Base-by-base conservation (phyloP, 139 green algal genomes). In the Micractinium conductrix region DNA sequence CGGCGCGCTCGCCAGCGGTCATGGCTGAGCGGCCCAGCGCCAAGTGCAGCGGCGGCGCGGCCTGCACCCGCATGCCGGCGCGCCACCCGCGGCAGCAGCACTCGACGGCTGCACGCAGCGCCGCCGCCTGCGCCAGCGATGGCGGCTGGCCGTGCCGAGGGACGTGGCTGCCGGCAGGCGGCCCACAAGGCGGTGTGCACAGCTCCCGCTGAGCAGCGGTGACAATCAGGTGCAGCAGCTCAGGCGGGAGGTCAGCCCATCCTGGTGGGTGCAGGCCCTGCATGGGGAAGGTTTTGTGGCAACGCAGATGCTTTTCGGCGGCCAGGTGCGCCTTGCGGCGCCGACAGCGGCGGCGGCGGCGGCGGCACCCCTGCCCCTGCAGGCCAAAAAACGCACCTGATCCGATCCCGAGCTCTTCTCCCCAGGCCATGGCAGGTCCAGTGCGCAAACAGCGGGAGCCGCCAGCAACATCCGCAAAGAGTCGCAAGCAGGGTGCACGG, bases 41-140 rank as follows among this genome's bases (percentile, higher is more conserved):
- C 12, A 73, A 26, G 5, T 26, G 55, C 26, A 82, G 17, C 55
- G 76, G 76, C 17, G 38, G 4, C 0, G 38, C 4, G 17, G 22
- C 74, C 3, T 0, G 38, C 4, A 19, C 12, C 53, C 7, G 24
- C 50, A 38, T 10, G 16, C 22, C 35, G 24, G 35, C 35, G 4
- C 35, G n/a, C 74, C 74, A 81, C 2, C 35, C 17, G 74, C 74
- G 74, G 48, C 74, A 81, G 74, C 74, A 55, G 76, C 33, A 14
- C 26, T 82, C 28, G 3, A 42, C 12, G 0, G 58, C 58, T 19
- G n/a, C 21, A 6, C 37, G 30, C 4, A 80, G 45, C 12, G n/a
- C 40, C 12, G 74, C 74, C 26, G 21, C 76, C n/a, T 19, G 19
- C 38, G 38, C 58, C 0, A 60, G 28, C 28, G 30, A 45, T 35